Evolutionary conservation across 2,329 filamentous ascomycete species (phyloP).

Genomic region (Dendryphion nanum): DNA sequence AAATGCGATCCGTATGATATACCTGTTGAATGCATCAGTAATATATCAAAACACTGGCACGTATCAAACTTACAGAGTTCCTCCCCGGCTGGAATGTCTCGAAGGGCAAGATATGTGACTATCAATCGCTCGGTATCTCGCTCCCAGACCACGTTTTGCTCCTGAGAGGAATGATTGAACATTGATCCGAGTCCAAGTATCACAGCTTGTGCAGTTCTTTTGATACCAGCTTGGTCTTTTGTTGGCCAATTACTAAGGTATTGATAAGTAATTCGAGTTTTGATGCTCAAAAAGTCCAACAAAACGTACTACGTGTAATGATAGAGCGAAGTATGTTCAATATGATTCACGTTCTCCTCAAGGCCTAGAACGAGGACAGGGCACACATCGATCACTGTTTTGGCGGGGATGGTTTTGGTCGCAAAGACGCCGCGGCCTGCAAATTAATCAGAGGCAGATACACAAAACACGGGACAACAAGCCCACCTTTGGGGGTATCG

Average conservation of each 20-base stretch:
- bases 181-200: slow-evolving; percentile 57
- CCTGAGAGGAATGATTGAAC: slow-evolving; percentile 55
- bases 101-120: slow-evolving; percentile 51
- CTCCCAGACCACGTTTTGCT: slow-evolving; percentile 58
- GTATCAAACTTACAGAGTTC: slow-evolving; percentile 49
- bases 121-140: slow-evolving; percentile 46
- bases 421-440: slow-evolving; percentile 56
- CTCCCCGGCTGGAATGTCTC: slow-evolving; percentile 52
- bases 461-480: background rate
- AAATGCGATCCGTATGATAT: slow-evolving; percentile 50
- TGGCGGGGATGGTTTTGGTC: slow-evolving; percentile 44
- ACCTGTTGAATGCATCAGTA: slow-evolving; percentile 29
- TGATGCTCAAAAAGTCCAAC: too few species aligned
- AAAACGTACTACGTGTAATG: slow-evolving; percentile 57
- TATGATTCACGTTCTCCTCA: slow-evolving; percentile 49
- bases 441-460: slow-evolving; percentile 4
- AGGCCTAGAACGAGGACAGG: slow-evolving; percentile 52
- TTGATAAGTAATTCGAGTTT: too few species aligned
- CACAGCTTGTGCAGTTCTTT: slow-evolving; percentile 49
- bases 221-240: slow-evolving; percentile 19
- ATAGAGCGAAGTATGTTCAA: slow-evolving; percentile 51
- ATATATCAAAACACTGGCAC: background rate
- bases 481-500: slow-evolving; percentile 53
- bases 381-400: slow-evolving; percentile 52
- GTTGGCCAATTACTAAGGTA: slow-evolving; percentile 45